Base-by-base conservation (phyloP, 768 basidiomycete species). In the Trametes sanguinea region DNA sequence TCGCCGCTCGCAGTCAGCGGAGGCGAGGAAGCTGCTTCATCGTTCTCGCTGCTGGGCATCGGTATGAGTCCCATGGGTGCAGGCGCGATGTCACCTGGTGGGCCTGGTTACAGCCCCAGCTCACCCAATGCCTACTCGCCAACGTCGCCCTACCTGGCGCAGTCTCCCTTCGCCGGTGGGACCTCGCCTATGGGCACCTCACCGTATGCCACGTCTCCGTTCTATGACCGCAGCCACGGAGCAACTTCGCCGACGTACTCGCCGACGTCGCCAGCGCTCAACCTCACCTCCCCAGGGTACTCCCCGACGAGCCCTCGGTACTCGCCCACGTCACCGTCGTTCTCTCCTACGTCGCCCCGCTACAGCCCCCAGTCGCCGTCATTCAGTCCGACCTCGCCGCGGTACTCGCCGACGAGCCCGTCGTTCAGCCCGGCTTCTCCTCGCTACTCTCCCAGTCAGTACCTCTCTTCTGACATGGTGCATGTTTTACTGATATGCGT, bases 351-450 rank as follows among this genome's bases (percentile, higher is more conserved):
- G 0, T 91, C 89, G 4, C 92, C 92, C 7, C 83, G 86, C 30
- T 94, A 91, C 73, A 92, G 90, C 63, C 94, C 94, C 0, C 90
- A 94, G 62, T 94, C 92, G 1, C 95, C 95, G 8, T 89, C 90
- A 13, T 96, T 92, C 77, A 90, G 87, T 63, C 95, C 94, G 1
- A 93, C 94, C 10, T 94, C 92, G 2, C 95, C 93, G 13, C 83
- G 89, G 1, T 94, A 93, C 72, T 94, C 92, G 10, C 94, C 94
- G 1, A 90, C 93, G 33, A 92, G 89, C 70, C 94, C 95, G 0
- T 92, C 89, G 0, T 96, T 94, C 80, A 93, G 90, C 65, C 93
- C 93, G 27, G 87, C 92, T n/a, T 94, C 92, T n/a, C 95, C 94
- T 10, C 82, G 89, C 73, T 92, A 92, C 75, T 93, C 90, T 51